Percentiles rank a stretch among this genome's conserved stretches.
Evolutionary conservation across 345 rosid species (phyloP).

Genomic region (Eucalyptus lansdowneana): DNA sequence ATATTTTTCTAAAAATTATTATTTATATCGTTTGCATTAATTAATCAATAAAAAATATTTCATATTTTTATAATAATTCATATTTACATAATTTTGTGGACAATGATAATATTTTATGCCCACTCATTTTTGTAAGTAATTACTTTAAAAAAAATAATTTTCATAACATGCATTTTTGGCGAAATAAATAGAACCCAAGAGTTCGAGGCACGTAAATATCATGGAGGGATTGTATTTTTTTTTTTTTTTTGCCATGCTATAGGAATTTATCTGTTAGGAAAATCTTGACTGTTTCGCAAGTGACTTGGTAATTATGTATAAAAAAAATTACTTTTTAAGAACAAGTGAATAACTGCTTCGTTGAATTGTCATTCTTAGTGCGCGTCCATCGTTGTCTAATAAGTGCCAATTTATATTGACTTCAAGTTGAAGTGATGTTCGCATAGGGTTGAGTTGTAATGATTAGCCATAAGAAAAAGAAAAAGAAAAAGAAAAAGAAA

Average conservation of each 20-base stretch:
- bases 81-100: not conserved
- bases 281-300: not conserved
- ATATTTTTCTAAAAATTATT: not conserved
- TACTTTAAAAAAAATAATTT: not conserved
- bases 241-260: not conserved
- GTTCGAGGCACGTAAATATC: not conserved
- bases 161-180: not conserved
- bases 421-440: not conserved
- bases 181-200: not conserved
- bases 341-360: not conserved
- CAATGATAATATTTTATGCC: rapidly evolving
- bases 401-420: not conserved
- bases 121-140: not conserved
- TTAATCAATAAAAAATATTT: not conserved
- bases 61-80: not conserved
- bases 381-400: not conserved
- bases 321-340: not conserved
- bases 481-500: not conserved
- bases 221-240: not conserved
- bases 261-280: not conserved
- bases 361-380: not conserved
- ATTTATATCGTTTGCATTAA: not conserved
- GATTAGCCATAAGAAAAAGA: not conserved
- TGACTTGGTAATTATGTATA: not conserved
- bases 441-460: not conserved